phyloP scores from a whole-genome alignment of 2,329 filamentous ascomycete genomes.

The Apiospora malaysiana region DNA sequence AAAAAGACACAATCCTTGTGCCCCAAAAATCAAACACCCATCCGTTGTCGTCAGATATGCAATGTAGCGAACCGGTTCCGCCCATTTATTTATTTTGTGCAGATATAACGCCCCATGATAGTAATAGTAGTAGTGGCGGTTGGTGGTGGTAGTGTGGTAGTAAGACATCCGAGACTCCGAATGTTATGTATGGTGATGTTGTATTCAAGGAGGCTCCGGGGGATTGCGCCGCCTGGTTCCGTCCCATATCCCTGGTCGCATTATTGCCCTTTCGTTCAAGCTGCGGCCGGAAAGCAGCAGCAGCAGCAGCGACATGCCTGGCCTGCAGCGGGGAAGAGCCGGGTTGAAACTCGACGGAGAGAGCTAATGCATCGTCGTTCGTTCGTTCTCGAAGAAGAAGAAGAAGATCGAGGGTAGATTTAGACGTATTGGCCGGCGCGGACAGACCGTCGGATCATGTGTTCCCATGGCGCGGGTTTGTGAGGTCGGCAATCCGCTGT shows the following conservation, averaged over 20 bases:
- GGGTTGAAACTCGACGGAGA: background rate
- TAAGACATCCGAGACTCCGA: background rate
- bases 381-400: too few relatives aligned
- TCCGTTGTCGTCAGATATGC: slow-evolving; percentile 3
- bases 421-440: slow-evolving; percentile 35
- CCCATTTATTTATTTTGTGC: slow-evolving; percentile 11
- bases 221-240: slow-evolving; percentile 7
- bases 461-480: slow-evolving; percentile 39
- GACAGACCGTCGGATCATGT: slow-evolving; percentile 39
- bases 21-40: background rate
- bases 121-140: background rate
- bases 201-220: slow-evolving; percentile 2
- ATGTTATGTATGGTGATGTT: background rate
- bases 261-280: background rate
- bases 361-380: background rate
- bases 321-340: background rate
- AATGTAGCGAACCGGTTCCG: slow-evolving; percentile 15
- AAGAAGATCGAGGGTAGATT: slow-evolving; percentile 1
- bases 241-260: background rate
- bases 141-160: background rate
- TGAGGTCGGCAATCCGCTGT: slow-evolving; percentile 40
- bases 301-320: too few relatives aligned
- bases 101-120: slow-evolving; percentile 11
- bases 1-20: background rate
- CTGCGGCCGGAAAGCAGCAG: background rate